These are phyloP conservation scores for Metschnikowia sp. DNA, from an alignment of 805 yeast species.

Conservation along the genomic window DNA sequence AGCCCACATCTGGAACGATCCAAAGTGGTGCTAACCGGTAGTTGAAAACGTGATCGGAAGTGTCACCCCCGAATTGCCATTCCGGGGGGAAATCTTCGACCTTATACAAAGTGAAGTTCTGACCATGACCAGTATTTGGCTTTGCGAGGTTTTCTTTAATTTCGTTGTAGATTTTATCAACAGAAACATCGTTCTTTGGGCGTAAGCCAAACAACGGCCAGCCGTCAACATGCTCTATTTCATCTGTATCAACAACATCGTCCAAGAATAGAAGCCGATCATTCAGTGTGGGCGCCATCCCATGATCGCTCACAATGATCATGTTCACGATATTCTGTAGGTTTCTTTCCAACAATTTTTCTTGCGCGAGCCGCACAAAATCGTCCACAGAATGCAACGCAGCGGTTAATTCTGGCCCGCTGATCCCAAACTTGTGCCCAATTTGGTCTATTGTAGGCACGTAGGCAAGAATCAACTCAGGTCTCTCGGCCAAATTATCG, in stretches of 20 bases:
- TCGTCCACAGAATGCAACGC: conserved; percentile 64
- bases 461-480: conserved; percentile 73
- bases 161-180: conserved; percentile 46
- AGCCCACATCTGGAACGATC: conserved; percentile 82
- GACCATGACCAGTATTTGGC: conserved; percentile 15
- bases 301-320: conserved; percentile 84
- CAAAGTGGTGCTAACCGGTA: conserved; percentile 80
- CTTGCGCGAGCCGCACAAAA: conserved; percentile 49
- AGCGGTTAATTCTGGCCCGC: conserved; percentile 52
- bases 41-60: conserved; percentile 37
- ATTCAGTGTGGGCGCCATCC: conserved; percentile 84
- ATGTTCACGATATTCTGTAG: conserved; percentile 66
- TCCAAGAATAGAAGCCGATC: conserved; percentile 69
- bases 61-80: conserved; percentile 52
- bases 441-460: conserved; percentile 79
- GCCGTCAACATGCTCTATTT: conserved; percentile 66
- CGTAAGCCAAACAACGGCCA: conserved; percentile 85
- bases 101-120: conserved; percentile 46
- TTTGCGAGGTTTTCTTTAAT: conserved; percentile 30
- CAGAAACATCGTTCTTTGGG: conserved; percentile 42
- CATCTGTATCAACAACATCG: conserved; percentile 55
- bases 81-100: conserved; percentile 53
- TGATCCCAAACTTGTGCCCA: conserved; percentile 71
- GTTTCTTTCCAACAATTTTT: conserved; percentile 52
- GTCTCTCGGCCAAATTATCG: conserved; percentile 48